These are phyloP conservation scores for Canna indica DNA, from an alignment of 176 grass and related monocot species.

Conservation along the genomic window DNA sequence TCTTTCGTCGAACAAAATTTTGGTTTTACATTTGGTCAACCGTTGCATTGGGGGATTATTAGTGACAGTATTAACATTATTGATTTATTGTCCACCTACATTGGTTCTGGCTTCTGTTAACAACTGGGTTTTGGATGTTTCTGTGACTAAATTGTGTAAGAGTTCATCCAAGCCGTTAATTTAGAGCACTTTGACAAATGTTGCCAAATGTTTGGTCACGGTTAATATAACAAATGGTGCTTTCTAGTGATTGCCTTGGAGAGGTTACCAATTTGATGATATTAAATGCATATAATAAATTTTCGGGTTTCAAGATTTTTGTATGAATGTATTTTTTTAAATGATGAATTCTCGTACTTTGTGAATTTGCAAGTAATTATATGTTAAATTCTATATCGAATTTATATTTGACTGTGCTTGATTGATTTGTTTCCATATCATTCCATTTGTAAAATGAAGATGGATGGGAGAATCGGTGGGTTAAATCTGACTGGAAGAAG, in stretches of 20 bases:
- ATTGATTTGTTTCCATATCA: not conserved
- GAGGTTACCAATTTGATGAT: no score
- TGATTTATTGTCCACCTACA: not conserved
- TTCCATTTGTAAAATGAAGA: conserved; percentile 23
- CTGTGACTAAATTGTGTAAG: not conserved
- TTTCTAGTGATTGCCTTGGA: no score
- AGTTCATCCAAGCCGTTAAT: not conserved
- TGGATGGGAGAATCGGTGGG: conserved; percentile 71
- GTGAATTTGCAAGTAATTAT: no score
- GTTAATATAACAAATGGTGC: not conserved
- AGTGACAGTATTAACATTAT: no score
- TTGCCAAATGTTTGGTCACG: not conserved
- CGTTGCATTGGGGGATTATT: not conserved
- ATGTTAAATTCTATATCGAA: no score
- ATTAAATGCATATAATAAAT: no score
- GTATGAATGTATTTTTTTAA: no score
- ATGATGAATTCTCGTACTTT: no score
- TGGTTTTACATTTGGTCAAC: no score
- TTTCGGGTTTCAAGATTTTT: no score
- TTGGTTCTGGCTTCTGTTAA: not conserved
- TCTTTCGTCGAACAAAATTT: no score
- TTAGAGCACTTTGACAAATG: not conserved
- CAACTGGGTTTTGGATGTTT: not conserved
- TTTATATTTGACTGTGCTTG: not conserved
- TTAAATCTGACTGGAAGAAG: conserved; percentile 83